Evolutionary conservation across 148 eudicot species (phyloP), one percentile per base, ranked within the genome.

Genomic region (Rhododendron mucronatum): DNA sequence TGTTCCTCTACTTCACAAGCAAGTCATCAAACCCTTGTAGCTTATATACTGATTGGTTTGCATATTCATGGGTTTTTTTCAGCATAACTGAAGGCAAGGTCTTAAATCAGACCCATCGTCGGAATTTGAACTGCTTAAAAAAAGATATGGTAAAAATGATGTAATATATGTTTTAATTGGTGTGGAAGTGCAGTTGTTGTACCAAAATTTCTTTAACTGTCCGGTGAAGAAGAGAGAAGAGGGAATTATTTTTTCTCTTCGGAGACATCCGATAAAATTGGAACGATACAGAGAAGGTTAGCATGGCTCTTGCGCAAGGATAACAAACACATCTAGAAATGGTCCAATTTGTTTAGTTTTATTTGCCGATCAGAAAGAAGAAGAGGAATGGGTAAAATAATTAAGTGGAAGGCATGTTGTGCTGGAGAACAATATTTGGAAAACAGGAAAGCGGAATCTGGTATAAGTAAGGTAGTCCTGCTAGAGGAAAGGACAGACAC

Each of bases 1-100:
- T 47, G 99, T 95, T 71, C 99, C 95, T 84, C 95, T 97, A 87
- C 98, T 94, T 94, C 98, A 97, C 96, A 95, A 91, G 99, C 91
- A 97, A 95, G 41, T 39, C 41, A 39, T 39, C 41, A 39, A 39
- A 39, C 41, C 41, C 41, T 39, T 39, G 41, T 39, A 85, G 82
- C 87, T 85, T 79, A 37, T 89, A 53, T 89, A 85, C 86, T 81
- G 87, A 83, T 88, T 91, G 88, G 83, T 92, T 89, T 93, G 87
- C 86, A 79, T 37, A 41, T n/a, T 59, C 50, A 39, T 20, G 59
- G 20, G 39, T 33, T 82, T 82, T 81, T 33, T 6, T 69, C 12
- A 4, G 57, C 53, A 33, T 4, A 47, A 74, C 71, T 69, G 53
- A 81, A 81, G 69, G 57, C 57, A 39, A 26, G 44, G 33, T 83